Evolutionary conservation across 768 basidiomycete species (phyloP), one percentile per base, ranked within the genome.

Genomic region (Psilocybe subaeruginosa): DNA sequence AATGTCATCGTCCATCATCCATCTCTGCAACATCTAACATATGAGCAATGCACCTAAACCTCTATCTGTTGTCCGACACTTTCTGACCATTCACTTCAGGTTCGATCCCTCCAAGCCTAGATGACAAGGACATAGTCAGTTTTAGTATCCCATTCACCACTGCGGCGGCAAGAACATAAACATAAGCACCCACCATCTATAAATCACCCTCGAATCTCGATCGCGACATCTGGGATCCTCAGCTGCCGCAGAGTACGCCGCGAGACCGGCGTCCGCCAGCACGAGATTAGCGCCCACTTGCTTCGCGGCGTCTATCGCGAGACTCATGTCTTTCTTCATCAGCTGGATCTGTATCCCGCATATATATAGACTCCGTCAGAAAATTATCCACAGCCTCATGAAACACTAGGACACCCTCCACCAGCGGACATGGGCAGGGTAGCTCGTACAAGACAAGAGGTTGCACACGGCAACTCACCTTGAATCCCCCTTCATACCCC

Each of bases 241-340:
- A 3, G 78, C 72, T 29, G 80, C 77, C 8, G 76, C 73, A 14
- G 70, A 56, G 62, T 81, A 81, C 27, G 78, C 78, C 3, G 65
- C 63, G 16, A 79, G 67, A 1, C 77, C 76, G 1, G 72, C 74
- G 31, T 78, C 73, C 39, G 70, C 78, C n/a, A 81, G 60, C 2
- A 80, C 72, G 9, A 81, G 67, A 46, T 73, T 77, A n/a, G 76
- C 79, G 35, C 70, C 71, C 2, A 76, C 75, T 60, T 74, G 64
- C 39, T 68, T 64, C 5, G 80, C 78, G 23, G 78, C 78, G 16
- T 73, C 71, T 2, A 76, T 70, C 1, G 80, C 80, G 19, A 81
- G 68, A 16, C 68, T 63, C 68, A 80, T 74, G 46, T 80, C 79
- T 67, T 81, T 81, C 66, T 79, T 80, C 79, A 81, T 80, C 27